Evolutionary conservation across 768 basidiomycete species (phyloP).

Genomic region (Rhodotorula sphaerocarpa): DNA sequence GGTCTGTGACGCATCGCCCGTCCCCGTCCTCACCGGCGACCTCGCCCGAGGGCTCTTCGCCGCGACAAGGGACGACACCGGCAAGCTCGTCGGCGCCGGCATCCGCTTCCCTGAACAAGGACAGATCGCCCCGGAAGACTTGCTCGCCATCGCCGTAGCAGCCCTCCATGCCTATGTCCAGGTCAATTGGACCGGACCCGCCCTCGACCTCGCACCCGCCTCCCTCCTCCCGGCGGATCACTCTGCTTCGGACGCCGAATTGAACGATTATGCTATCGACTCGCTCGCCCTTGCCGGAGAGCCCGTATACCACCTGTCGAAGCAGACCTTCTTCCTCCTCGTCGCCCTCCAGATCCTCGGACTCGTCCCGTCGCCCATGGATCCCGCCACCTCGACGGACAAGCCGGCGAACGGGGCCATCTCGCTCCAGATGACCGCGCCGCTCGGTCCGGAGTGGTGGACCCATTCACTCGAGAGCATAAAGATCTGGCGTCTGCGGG

Average conservation of each 20-base stretch:
- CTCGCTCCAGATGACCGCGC: neutral
- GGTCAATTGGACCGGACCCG: slow-evolving; percentile 91
- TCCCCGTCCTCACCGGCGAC: too few species aligned
- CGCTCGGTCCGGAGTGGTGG: neutral
- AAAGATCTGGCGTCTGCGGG: slow-evolving; percentile 59
- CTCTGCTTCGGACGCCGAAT: slow-evolving; percentile 23
- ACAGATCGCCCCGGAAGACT: slow-evolving; percentile 1
- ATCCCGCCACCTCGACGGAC: neutral
- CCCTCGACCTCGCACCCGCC: slow-evolving; percentile 54
- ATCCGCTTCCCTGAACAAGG: neutral
- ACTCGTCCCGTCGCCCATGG: slow-evolving; percentile 39
- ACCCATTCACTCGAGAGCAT: slow-evolving; percentile 14
- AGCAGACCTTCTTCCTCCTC: slow-evolving; percentile 60
- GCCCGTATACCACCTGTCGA: slow-evolving; percentile 86
- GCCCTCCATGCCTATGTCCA: slow-evolving; percentile 86
- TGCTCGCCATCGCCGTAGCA: slow-evolving; percentile 61
- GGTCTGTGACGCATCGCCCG: too few species aligned
- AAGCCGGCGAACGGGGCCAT: neutral
- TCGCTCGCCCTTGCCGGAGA: slow-evolving; percentile 79
- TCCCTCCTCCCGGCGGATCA: slow-evolving; percentile 37
- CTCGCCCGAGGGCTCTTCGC: too few species aligned
- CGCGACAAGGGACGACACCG: too few species aligned
- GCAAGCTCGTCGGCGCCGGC: neutral
- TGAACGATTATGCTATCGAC: slow-evolving; percentile 62
- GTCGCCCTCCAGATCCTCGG: slow-evolving; percentile 64